Percentiles rank a stretch among this genome's conserved stretches.
These are phyloP conservation scores for Coffea canephora DNA, from an alignment of 257 asterid genomes.

Conservation along the genomic window DNA sequence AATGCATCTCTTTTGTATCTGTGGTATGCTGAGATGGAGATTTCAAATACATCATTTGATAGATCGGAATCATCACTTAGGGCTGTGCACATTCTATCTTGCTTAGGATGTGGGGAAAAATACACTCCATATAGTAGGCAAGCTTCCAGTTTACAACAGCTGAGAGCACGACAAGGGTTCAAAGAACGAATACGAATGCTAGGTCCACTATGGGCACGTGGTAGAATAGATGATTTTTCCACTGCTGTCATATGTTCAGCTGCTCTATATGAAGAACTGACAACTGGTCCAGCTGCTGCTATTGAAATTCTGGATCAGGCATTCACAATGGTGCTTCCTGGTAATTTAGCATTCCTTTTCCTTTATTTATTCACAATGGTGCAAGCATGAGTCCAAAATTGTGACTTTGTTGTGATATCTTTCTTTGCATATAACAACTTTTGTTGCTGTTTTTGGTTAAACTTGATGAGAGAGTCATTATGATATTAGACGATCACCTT, in stretches of 20 bases:
- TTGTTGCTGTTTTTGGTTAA: not conserved
- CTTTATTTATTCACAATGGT: not conserved
- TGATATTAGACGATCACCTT: not conserved
- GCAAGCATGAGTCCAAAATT: not conserved
- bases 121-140: conserved; percentile 65
- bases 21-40: conserved; percentile 94
- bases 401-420: conserved; percentile 1
- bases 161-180: conserved; percentile 92
- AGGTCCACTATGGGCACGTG: conserved; percentile 69
- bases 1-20: conserved; percentile 69
- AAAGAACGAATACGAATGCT: conserved; percentile 63
- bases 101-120: conserved; percentile 74
- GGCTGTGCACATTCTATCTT: conserved; percentile 83
- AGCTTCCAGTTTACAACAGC: conserved; percentile 65
- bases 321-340: conserved; percentile 93
- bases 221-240: conserved; percentile 68
- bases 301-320: conserved; percentile 69
- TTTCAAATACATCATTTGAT: conserved; percentile 40
- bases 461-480: not conserved
- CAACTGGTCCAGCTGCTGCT: conserved; percentile 70
- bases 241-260: conserved; percentile 80
- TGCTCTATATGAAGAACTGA: conserved; percentile 82
- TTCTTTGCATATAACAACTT: not conserved
- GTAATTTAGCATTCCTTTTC: conserved; percentile 32
- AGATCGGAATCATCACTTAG: conserved; percentile 54